A percentile compares a stretch with the other conserved stretches of the same genome.
Evolutionary conservation across 2,329 filamentous ascomycete genomes (phyloP).

Genomic region (Pezicula neosporulosa): DNA sequence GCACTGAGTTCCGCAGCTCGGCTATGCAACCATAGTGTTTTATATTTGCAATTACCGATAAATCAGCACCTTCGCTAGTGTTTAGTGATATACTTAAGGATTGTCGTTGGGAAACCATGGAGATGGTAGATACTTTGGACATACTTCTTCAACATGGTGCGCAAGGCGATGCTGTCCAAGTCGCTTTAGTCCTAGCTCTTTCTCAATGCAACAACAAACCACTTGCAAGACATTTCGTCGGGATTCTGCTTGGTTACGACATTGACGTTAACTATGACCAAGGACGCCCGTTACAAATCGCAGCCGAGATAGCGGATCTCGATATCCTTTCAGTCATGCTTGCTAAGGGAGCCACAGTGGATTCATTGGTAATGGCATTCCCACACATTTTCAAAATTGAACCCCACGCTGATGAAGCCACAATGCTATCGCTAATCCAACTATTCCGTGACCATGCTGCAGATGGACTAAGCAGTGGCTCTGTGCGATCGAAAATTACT

Average conservation of each 20-base stretch:
- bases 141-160: conserved; percentile 47
- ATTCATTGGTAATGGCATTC: conserved; percentile 50
- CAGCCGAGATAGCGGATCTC: conserved; percentile 47
- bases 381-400: conserved; percentile 54
- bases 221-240: conserved; percentile 43
- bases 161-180: conserved; percentile 45
- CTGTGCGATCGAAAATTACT: conserved; percentile 40
- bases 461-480: conserved; percentile 46
- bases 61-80: conserved; percentile 7
- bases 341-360: conserved; percentile 43
- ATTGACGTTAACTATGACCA: conserved; percentile 50
- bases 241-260: conserved; percentile 46
- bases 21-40: conserved; percentile 1
- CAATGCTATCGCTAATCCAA: conserved; percentile 32
- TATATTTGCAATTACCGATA: conserved; percentile 10
- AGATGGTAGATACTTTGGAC: conserved; percentile 28
- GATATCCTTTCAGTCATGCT: conserved; percentile 49
- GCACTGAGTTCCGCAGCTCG: conserved; percentile 8
- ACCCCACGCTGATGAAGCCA: conserved; percentile 37
- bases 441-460: conserved; percentile 49
- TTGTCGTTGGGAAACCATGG: conserved; percentile 9
- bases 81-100: conserved; percentile 9
- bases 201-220: conserved; percentile 42
- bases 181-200: conserved; percentile 49
- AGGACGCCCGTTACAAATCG: conserved; percentile 51